Base-by-base conservation (phyloP, 768 basidiomycete species). In the Mrakia hoshinonis region DNA sequence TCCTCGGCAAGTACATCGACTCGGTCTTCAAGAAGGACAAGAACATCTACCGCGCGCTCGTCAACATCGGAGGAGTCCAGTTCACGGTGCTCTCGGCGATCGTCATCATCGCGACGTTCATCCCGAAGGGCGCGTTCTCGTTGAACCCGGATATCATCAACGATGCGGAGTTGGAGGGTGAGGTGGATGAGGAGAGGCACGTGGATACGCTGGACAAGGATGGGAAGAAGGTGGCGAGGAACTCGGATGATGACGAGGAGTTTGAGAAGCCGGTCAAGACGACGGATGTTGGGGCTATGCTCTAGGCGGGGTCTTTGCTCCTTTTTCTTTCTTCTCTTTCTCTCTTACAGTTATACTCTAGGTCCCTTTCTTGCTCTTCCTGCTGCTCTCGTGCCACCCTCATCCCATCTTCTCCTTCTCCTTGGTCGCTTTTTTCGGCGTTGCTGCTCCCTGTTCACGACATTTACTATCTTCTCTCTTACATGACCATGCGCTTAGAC, bases 1-100 rank as follows among this genome's bases (percentile, higher is more conserved):
- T 76, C 12, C 75, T 79, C 52, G 78, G 78, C 49, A 75, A 74
- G 18, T 76, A 76, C 73, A 75, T 79, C 58, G 78, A 79, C 73
- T 60, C 55, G 47, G 68, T 73, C 49, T 73, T 75, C 73, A 69
- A 55, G 3, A 31, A n/a, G 1, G 70, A 71, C 52, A 49, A 63
- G 12, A 73, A 71, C 60, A 73, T 78, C 48, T 51, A 68, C 24
- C 48, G 67, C 18, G 71, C 76, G 0, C 74, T 77, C 52, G 65
- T 51, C 43, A 66, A 70, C n/a, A 71, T 78, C 39, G 72, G 74
- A 26, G 67, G 74, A 20, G 55, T 62, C 58, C 76, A 78, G 65
- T 79, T 79, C 74, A 70, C 73, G 18, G 73, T 79, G 52, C 70
- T 77, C 64, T 75, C 72, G 24, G 76, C 62, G 46, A 72, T 79